Percentiles rank a stretch among this genome's conserved stretches.
Evolutionary conservation across 2,329 filamentous ascomycete species (phyloP).

Genomic region (Pseudocercospora fijiensis): DNA sequence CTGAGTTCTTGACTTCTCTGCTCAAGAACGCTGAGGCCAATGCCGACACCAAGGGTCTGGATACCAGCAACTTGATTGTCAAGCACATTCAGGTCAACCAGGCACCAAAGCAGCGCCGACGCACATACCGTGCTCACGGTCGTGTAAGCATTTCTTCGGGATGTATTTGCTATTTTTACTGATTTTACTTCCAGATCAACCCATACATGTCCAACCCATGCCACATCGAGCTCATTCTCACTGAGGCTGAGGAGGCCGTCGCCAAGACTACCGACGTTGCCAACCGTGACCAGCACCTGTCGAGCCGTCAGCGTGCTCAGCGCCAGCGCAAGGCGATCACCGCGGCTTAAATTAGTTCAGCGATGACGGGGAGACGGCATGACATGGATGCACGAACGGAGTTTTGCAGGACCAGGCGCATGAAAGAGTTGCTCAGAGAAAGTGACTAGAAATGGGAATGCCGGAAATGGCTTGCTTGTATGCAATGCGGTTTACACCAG

Average conservation of each 20-base stretch:
- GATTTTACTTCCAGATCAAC: slow-evolving; percentile 72
- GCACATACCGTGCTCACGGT: slow-evolving; percentile 99
- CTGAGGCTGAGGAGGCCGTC: slow-evolving; percentile 93
- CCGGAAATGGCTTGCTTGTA: slow-evolving; percentile 2
- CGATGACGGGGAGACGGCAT: neutral
- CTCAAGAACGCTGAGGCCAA: slow-evolving; percentile 98
- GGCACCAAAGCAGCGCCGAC: slow-evolving; percentile 97
- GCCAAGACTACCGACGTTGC: slow-evolving; percentile 77
- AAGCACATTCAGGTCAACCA: slow-evolving; percentile 99
- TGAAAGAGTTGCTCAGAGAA: slow-evolving; percentile 8
- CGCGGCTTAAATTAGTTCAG: slow-evolving; percentile 31
- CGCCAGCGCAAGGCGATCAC: slow-evolving; percentile 63
- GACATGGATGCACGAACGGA: slow-evolving; percentile 3
- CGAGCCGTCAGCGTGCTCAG: slow-evolving; percentile 85
- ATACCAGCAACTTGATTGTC: slow-evolving; percentile 95
- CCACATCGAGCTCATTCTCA: slow-evolving; percentile 99
- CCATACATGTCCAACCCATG: slow-evolving; percentile 99
- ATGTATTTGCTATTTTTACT: neutral
- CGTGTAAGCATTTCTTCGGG: slow-evolving; percentile 71
- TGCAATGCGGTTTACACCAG: slow-evolving; percentile 15
- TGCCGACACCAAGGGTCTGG: slow-evolving; percentile 93
- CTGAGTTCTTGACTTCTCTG: slow-evolving; percentile 94
- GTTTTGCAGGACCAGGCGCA: slow-evolving; percentile 9
- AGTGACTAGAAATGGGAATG: slow-evolving; percentile 13
- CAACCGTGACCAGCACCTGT: slow-evolving; percentile 66